These are phyloP conservation scores for Telopea speciosissima DNA, from an alignment of 177 flowering plant genomes.

Conservation along the genomic window DNA sequence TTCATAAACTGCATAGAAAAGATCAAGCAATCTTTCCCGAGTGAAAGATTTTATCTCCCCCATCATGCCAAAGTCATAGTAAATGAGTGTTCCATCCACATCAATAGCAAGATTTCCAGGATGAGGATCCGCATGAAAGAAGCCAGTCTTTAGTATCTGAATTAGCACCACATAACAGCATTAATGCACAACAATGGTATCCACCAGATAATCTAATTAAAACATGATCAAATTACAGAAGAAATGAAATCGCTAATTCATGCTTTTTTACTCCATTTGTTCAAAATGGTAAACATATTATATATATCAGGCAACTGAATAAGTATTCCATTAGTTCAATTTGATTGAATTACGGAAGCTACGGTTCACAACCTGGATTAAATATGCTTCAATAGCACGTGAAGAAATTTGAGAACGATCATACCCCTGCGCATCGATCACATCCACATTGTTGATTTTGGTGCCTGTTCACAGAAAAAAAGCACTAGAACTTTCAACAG, in stretches of 20 bases:
- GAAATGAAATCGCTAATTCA: too few species aligned
- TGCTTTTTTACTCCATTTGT: background rate
- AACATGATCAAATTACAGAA: too few species aligned
- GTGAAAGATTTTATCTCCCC: conserved; percentile 90
- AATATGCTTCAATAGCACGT: conserved; percentile 79
- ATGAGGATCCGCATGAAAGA: conserved; percentile 99
- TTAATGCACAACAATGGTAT: background rate
- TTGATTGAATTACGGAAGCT: too few species aligned
- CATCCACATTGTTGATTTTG: conserved; percentile 64
- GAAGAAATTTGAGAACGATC: conserved; percentile 73
- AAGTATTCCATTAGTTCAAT: too few species aligned
- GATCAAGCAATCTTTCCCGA: conserved; percentile 66
- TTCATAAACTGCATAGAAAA: conserved; percentile 90
- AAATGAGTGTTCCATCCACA: conserved; percentile 74
- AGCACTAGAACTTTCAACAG: background rate
- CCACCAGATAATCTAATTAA: too few species aligned
- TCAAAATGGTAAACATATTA: background rate
- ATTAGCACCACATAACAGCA: conserved; percentile 10
- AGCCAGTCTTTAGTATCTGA: conserved; percentile 89
- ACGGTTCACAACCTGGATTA: conserved; percentile 63
- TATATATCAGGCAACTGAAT: too few species aligned
- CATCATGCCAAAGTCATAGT: conserved; percentile 99
- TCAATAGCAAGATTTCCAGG: conserved; percentile 98
- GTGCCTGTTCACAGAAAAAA: conserved; percentile 40
- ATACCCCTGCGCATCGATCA: conserved; percentile 54